Conservation (phyloP, 345 rosid genomes). For the Gossypioides kirkii region DNA sequence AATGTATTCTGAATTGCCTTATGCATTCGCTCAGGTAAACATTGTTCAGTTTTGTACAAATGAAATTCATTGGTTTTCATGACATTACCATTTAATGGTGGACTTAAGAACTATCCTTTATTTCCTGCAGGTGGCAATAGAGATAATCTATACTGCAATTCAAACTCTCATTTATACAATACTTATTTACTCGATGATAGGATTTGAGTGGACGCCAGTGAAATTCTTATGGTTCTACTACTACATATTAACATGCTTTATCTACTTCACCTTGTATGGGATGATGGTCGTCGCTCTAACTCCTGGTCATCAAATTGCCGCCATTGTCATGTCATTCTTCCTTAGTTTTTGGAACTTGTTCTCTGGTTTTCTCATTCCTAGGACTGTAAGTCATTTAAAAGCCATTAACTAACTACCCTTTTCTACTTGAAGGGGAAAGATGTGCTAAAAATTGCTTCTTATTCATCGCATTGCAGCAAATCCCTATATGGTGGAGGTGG, state of each 20-base stretch:
- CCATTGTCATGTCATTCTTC: slow-evolving; percentile 21
- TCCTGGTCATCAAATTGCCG: slow-evolving; percentile 62
- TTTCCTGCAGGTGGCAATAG: slow-evolving; percentile 56
- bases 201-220: slow-evolving; percentile 49
- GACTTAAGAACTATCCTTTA: background rate
- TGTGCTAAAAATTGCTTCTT: background rate
- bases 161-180: slow-evolving; percentile 52
- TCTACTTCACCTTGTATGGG: slow-evolving; percentile 46
- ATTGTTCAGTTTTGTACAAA: background rate
- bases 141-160: slow-evolving; percentile 46
- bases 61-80: background rate
- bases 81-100: background rate
- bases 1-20: slow-evolving; percentile 70
- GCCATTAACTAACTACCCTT: background rate
- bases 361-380: slow-evolving; percentile 6
- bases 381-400: slow-evolving; percentile 32
- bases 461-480: slow-evolving; percentile 36
- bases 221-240: slow-evolving; percentile 61
- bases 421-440: background rate
- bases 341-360: slow-evolving; percentile 9
- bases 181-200: slow-evolving; percentile 70
- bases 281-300: slow-evolving; percentile 40
- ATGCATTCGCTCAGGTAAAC: slow-evolving; percentile 63
- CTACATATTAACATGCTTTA: slow-evolving; percentile 51
- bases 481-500: slow-evolving; percentile 64